These are phyloP conservation scores for Beverwykella pulmonaria DNA, from an alignment of 495 filamentous ascomycete genomes.

Conservation along the genomic window DNA sequence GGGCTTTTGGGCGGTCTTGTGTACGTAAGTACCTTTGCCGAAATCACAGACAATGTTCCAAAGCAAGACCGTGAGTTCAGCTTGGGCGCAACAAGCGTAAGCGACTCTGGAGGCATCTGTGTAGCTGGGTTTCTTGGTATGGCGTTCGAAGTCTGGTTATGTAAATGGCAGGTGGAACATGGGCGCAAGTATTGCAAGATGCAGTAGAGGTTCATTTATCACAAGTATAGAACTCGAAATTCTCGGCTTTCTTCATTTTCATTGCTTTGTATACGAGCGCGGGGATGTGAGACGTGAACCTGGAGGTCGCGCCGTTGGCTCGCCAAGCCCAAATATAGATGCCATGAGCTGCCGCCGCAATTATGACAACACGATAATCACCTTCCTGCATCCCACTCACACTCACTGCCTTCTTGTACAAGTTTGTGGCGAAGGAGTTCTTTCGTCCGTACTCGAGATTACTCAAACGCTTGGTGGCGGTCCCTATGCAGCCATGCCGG, in stretches of 20 bases:
- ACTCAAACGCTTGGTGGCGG: neutral
- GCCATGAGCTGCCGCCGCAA: too few relatives aligned
- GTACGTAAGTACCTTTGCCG: constrained; percentile 94
- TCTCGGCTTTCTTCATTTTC: too few relatives aligned
- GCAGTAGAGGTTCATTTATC: constrained; percentile 2
- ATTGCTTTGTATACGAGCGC: too few relatives aligned
- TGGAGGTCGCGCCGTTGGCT: too few relatives aligned
- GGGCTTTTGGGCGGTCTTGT: constrained; percentile 86
- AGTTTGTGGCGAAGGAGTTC: too few relatives aligned
- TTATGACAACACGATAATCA: too few relatives aligned
- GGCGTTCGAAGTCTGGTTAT: constrained; percentile 80
- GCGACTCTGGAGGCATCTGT: constrained; percentile 88
- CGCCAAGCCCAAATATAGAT: too few relatives aligned
- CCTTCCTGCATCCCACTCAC: too few relatives aligned
- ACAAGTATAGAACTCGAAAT: neutral
- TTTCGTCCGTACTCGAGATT: neutral
- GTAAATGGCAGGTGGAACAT: constrained; percentile 74
- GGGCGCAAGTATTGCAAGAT: constrained; percentile 74
- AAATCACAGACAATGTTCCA: constrained; percentile 79
- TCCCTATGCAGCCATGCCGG: constrained; percentile 1
- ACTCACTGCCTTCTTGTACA: too few relatives aligned
- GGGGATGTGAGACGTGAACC: too few relatives aligned
- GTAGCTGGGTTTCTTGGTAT: constrained; percentile 84
- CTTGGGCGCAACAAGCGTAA: constrained; percentile 84
- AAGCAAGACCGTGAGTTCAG: constrained; percentile 84